Percentiles rank a stretch among this genome's conserved stretches.
Conservation (phyloP, 2,329 filamentous ascomycete genomes). For the Sporothrix variecibatus region DNA sequence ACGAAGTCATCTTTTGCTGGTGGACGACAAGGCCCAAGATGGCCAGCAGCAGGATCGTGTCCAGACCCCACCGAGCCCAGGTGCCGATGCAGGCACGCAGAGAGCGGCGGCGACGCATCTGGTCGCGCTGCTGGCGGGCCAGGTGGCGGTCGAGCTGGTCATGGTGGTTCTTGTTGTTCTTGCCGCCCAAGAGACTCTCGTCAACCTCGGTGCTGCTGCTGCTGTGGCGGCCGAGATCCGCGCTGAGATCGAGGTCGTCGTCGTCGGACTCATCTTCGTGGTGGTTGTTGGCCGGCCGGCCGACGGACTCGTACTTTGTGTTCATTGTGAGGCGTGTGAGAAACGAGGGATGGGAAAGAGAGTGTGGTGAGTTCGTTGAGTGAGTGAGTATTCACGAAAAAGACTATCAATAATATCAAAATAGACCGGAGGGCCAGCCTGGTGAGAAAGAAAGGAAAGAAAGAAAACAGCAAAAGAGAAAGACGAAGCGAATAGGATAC, state of each 20-base stretch:
- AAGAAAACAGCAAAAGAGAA: not conserved
- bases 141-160: constrained; percentile 25
- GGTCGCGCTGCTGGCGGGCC: constrained; percentile 19
- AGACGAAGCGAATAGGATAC: not conserved
- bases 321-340: constrained; percentile 24
- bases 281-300: constrained; percentile 28
- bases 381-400: not conserved
- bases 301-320: constrained; percentile 28
- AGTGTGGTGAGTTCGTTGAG: not conserved
- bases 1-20: constrained; percentile 32
- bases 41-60: constrained; percentile 43
- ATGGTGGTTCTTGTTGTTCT: constrained; percentile 24
- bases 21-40: constrained; percentile 43
- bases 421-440: constrained; percentile 25
- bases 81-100: constrained; percentile 39
- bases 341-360: not conserved
- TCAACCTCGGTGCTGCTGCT: constrained; percentile 42
- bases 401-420: not conserved
- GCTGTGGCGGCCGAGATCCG: constrained; percentile 38
- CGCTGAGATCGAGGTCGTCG: constrained; percentile 40
- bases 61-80: constrained; percentile 43
- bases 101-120: constrained; percentile 36
- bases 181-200: constrained; percentile 44
- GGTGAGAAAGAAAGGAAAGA: constrained; percentile 18
- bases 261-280: constrained; percentile 39